phyloP scores from a whole-genome alignment of 257 asterid genomes.

The Orobanche coerulescens region DNA sequence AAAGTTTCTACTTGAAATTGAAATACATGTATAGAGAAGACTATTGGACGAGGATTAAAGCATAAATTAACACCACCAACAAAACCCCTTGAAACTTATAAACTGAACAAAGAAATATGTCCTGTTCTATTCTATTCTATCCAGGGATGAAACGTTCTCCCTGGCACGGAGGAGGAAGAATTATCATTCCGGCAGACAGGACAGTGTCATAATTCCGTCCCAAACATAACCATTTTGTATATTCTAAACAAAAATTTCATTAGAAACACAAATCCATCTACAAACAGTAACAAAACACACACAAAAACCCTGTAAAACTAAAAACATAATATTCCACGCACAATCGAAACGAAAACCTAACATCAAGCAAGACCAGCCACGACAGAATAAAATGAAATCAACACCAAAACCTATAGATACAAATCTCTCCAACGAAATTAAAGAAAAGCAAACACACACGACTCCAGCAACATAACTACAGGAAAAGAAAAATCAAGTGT shows the following conservation, averaged over 20 bases:
- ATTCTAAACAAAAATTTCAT: neutral
- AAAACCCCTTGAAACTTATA: neutral
- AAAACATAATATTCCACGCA: too few relatives aligned
- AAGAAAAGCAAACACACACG: neutral
- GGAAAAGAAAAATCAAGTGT: neutral
- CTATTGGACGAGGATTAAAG: neutral
- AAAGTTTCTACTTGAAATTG: neutral
- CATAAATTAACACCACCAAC: neutral
- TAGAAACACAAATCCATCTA: neutral
- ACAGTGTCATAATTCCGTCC: too few relatives aligned
- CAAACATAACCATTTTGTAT: too few relatives aligned
- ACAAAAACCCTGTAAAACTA: too few relatives aligned
- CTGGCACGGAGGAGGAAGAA: too few relatives aligned
- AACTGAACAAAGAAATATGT: neutral
- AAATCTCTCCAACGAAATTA: neutral
- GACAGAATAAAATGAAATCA: neutral
- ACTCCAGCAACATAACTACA: too few relatives aligned
- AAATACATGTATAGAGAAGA: neutral
- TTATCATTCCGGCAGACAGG: too few relatives aligned
- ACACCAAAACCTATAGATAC: neutral
- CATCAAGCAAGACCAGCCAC: neutral
- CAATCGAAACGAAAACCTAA: neutral
- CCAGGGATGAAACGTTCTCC: too few relatives aligned
- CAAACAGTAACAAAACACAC: neutral
- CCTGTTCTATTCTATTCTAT: neutral